Evolutionary conservation across 2,329 filamentous ascomycete genomes (phyloP).

Genomic region (Pestalotiopsis sp.): DNA sequence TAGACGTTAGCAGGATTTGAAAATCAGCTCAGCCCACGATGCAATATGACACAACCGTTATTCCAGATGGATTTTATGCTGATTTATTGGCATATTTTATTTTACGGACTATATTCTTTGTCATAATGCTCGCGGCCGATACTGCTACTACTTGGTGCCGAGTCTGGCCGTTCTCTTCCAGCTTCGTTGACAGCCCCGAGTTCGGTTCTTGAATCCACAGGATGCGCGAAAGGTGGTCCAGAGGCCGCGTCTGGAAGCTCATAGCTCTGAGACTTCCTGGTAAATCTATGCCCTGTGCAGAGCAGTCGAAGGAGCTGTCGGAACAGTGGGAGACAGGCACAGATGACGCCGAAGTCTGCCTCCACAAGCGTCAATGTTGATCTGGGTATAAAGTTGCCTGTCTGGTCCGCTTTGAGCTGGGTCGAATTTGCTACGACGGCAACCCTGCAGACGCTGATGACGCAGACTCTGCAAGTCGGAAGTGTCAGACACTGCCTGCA

Average conservation of each 20-base stretch:
- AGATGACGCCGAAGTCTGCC: background rate
- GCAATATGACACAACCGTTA: too few relatives aligned
- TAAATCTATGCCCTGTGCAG: background rate
- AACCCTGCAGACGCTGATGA: background rate
- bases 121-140: background rate
- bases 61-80: background rate
- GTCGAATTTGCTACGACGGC: background rate
- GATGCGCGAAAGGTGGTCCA: background rate
- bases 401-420: background rate
- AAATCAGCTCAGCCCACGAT: too few relatives aligned
- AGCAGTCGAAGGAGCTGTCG: background rate
- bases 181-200: background rate
- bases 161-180: background rate
- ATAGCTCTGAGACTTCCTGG: background rate
- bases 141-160: background rate
- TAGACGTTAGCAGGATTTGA: constrained; percentile 13
- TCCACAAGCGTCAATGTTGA: background rate
- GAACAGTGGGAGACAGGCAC: background rate
- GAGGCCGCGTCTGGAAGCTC: background rate
- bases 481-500: background rate
- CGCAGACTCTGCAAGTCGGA: background rate
- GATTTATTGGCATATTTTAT: background rate
- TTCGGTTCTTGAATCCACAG: background rate
- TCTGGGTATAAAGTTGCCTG: background rate
- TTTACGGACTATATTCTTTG: background rate